phyloP scores from a whole-genome alignment of 2,329 filamentous ascomycete species.

The Tolypocladium album region DNA sequence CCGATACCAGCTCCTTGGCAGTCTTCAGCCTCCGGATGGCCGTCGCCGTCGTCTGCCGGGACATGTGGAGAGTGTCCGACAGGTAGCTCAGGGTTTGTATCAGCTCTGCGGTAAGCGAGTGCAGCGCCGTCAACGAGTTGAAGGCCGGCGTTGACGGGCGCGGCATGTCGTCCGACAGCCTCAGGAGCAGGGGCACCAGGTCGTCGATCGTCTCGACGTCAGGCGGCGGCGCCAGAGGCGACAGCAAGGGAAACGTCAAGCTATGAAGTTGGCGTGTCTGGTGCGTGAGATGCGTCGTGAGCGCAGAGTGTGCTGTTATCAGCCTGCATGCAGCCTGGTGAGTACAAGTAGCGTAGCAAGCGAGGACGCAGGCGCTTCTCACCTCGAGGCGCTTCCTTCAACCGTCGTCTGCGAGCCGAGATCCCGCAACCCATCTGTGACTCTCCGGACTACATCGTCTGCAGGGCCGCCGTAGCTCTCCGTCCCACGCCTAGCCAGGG shows the following conservation, averaged over 20 bases:
- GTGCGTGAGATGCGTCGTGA: constrained; percentile 64
- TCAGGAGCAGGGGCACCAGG: constrained; percentile 56
- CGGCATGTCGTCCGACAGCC: constrained; percentile 57
- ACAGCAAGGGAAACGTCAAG: constrained; percentile 59
- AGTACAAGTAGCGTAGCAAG: constrained; percentile 2
- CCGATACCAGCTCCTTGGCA: constrained; percentile 74
- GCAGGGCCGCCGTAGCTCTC: constrained; percentile 54
- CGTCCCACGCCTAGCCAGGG: constrained; percentile 53
- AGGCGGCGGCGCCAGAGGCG: constrained; percentile 53
- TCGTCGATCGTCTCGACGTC: constrained; percentile 56
- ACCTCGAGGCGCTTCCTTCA: constrained; percentile 64
- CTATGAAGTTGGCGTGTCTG: constrained; percentile 68
- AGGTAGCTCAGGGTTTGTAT: constrained; percentile 75
- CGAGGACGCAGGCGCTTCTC: constrained; percentile 10
- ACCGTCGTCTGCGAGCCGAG: constrained; percentile 63
- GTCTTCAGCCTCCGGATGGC: constrained; percentile 71
- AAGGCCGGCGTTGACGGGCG: constrained; percentile 51
- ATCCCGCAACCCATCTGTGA: constrained; percentile 59
- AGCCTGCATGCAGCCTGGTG: constrained; percentile 43
- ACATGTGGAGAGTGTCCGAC: constrained; percentile 90
- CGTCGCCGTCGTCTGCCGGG: constrained; percentile 72
- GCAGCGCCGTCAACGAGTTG: constrained; percentile 56
- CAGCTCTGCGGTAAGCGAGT: constrained; percentile 60
- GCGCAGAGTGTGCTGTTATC: constrained; percentile 63
- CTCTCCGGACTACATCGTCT: constrained; percentile 57